Evolutionary conservation across 2,329 filamentous ascomycete genomes (phyloP), one percentile per base, ranked within the genome.

Genomic region (Karstenula rhodostoma): DNA sequence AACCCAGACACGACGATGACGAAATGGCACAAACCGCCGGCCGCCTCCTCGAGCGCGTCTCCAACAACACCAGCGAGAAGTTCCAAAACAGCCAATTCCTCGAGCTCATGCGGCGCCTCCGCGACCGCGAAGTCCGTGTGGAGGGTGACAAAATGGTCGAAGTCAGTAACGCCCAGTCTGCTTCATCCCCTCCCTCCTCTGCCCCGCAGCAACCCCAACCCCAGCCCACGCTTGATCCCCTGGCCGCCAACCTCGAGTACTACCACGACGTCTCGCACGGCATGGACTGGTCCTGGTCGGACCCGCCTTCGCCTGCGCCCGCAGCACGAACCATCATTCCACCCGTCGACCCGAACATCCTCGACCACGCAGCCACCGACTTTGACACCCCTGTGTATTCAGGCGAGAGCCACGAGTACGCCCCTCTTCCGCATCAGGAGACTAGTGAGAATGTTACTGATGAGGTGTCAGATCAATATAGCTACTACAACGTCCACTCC

Each of bases 11-110:
- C 23, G 84, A 89, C 54, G 83, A 87, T 25, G 87, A 92, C 64
- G 91, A 90, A 47, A 84, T 95, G 29, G 89, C 90, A 22, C 82
- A 83, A 43, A 93, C 91, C 1, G 92, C 92, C 5, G 88, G 86
- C 17, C 83, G 89, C 60, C 82, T 96, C 4, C 81, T 95, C 5
- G 83, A 89, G 56, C 88, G 87, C 40, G 86, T 96, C 13, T 83
- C 86, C 22, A 82, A 89, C 67, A 89, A 94, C 67, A 84, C 87
- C 59, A 89, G 85, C 57, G 80, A 87, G 49, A 94, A 94, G 72
- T 95, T 95, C 76, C 87, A 88, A 68, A 87, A 93, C 71, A 94
- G 91, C 66, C 86, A 86, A 60, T 96, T 96, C 71, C 79, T 94
- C 0, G 83, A 85, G 4, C 80, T 96, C 48, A 95, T 96, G 92